Evolutionary conservation across 2,329 filamentous ascomycete species (phyloP).

Genomic region (Pyrenophora seminiperda): DNA sequence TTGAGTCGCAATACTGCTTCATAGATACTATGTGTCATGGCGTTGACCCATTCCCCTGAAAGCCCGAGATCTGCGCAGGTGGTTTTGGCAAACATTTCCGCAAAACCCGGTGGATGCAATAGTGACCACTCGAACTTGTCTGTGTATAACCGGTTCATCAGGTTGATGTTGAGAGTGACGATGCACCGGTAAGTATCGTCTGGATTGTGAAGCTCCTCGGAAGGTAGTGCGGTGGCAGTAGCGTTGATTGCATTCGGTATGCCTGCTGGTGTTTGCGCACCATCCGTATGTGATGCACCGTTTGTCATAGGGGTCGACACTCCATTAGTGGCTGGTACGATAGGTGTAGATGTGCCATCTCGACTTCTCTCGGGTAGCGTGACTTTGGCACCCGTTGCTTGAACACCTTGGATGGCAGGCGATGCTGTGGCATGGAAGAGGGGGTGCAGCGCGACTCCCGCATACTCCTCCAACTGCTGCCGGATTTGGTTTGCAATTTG

Average conservation of each 20-base stretch:
- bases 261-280: conserved; percentile 53
- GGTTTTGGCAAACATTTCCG: conserved; percentile 88
- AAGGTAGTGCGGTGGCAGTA: conserved; percentile 66
- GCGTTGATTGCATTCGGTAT: conserved; percentile 67
- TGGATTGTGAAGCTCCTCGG: conserved; percentile 78
- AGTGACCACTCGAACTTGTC: conserved; percentile 99
- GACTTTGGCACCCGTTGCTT: conserved; percentile 39
- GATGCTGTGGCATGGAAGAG: conserved; percentile 72
- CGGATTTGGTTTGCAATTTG: conserved; percentile 94
- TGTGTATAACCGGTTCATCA: conserved; percentile 88
- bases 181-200: conserved; percentile 96
- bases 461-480: conserved; percentile 93
- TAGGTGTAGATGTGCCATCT: conserved; percentile 57
- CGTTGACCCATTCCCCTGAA: conserved; percentile 89
- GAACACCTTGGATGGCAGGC: conserved; percentile 35
- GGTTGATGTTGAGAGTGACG: conserved; percentile 86
- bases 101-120: conserved; percentile 86
- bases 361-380: conserved; percentile 53
- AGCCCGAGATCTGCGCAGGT: conserved; percentile 93
- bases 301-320: conserved; percentile 62
- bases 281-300: conserved; percentile 50
- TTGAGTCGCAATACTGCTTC: conserved; percentile 90
- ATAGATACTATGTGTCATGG: conserved; percentile 95
- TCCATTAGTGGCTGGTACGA: conserved; percentile 54
- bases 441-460: conserved; percentile 89